Conservation (phyloP, 805 yeast genomes). For the Cyberlindnera veronae region DNA sequence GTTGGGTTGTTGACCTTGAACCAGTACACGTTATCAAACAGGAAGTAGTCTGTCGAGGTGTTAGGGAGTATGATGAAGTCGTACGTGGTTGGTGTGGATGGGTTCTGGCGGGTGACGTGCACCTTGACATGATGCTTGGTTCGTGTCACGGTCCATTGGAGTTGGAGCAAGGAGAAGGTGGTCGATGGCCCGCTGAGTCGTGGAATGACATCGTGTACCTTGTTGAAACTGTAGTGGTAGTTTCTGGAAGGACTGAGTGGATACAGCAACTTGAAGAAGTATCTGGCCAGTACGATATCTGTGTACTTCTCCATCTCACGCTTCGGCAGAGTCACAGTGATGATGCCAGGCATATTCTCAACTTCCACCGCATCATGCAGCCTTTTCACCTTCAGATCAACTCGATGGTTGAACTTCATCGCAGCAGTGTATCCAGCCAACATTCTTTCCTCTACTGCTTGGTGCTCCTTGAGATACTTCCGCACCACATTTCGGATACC, state of each 20-base stretch:
- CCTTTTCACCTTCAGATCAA: constrained; percentile 17
- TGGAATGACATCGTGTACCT: constrained; percentile 14
- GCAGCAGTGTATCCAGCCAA: constrained; percentile 17
- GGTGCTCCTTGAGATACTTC: constrained; percentile 22
- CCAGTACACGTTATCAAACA: constrained; percentile 42
- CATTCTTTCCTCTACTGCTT: constrained; percentile 14
- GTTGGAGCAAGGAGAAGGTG: constrained; percentile 22
- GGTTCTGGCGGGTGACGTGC: constrained; percentile 20
- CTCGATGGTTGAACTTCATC: constrained; percentile 18
- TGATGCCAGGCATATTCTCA: background rate
- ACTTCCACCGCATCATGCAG: constrained; percentile 3
- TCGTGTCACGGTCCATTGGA: constrained; percentile 21
- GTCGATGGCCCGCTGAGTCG: constrained; percentile 3
- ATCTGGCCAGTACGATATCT: constrained; percentile 23
- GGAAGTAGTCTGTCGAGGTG: constrained; percentile 31
- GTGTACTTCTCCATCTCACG: constrained; percentile 15
- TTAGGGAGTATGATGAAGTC: constrained; percentile 10
- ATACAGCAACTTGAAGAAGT: constrained; percentile 27
- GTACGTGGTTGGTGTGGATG: constrained; percentile 10
- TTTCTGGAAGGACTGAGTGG: constrained; percentile 29
- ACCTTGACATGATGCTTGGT: constrained; percentile 3
- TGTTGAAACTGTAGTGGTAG: constrained; percentile 24
- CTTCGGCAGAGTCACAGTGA: constrained; percentile 21
- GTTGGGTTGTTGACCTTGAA: constrained; percentile 22
- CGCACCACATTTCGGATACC: constrained; percentile 60